Percentiles rank a stretch among this genome's conserved stretches.
These are phyloP conservation scores for Calonectria montana DNA, from an alignment of 2,329 filamentous ascomycete species.

Conservation along the genomic window DNA sequence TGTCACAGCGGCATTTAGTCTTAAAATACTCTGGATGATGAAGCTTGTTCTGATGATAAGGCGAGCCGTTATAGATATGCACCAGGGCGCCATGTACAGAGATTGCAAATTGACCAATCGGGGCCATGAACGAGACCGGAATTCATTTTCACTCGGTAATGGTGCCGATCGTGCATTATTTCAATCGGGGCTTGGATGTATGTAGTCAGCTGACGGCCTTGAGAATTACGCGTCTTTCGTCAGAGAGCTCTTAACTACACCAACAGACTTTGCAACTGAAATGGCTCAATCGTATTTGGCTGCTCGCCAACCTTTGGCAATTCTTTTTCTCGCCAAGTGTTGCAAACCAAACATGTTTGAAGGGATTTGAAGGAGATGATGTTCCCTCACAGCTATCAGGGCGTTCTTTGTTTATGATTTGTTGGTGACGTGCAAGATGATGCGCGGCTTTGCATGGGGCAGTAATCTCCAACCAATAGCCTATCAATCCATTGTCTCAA, in stretches of 20 bases:
- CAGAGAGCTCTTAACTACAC: too few relatives aligned
- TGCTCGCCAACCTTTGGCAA: background rate
- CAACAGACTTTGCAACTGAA: background rate
- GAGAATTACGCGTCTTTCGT: background rate
- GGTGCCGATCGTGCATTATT: background rate
- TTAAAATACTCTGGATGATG: conserved; percentile 17
- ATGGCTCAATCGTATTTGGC: background rate
- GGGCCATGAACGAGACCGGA: conserved; percentile 21
- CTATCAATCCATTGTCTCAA: background rate
- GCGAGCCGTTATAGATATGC: background rate
- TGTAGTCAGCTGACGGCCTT: background rate
- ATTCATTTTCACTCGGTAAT: background rate
- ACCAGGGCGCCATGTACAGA: conserved; percentile 16
- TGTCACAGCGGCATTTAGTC: background rate
- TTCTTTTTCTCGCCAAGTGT: background rate
- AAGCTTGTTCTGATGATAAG: background rate
- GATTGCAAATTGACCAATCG: conserved; percentile 27
- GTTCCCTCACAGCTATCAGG: background rate
- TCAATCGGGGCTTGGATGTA: background rate
- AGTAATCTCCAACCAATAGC: background rate
- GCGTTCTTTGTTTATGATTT: background rate
- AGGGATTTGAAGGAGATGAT: background rate
- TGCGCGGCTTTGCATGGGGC: background rate
- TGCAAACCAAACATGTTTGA: background rate
- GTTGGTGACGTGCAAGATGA: background rate